Evolutionary conservation across 331 rosid species (phyloP), one percentile per base, ranked within the genome.

Genomic region (Arachis monticola): DNA sequence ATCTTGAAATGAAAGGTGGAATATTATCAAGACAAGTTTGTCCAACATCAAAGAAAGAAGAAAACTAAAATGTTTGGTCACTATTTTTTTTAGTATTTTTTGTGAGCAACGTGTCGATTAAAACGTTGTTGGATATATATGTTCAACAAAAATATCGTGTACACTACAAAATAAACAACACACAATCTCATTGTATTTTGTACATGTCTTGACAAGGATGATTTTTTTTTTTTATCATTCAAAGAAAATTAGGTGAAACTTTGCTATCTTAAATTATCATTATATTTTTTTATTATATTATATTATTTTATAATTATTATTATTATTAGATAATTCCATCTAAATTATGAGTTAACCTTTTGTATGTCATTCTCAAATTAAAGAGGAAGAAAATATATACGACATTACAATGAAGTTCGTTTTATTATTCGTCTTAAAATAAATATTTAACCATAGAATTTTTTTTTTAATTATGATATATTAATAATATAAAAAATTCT

Each of bases 171-270:
- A 22, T 22, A 22, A 22, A 22, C 27, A 22, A 22, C 27, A 22
- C 27, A 22, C 27, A 22, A 22, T 22, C 27, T 22, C 27, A 22
- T 22, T 22, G 27, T 22, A 22, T 22, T 22, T 22, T 22, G 27
- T 22, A 22, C 27, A 22, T 22, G 27, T 22, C 27, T 22, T 22
- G 27, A 22, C 27, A 22, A 22, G 27, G 27, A 22, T 22, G 27
- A 22, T 22, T 22, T 22, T 22, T 22, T 22, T 22, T 22, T 22
- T 22, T 22, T 22, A 22, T 22, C 27, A 22, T 22, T 22, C 27
- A 22, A 22, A 22, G 27, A 64, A 68, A 58, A 69, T 56, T 64
- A 70, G 70, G 81, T 81, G 59, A 77, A 1, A n/a, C 64, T 64
- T 76, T 12, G 10, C 47, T 81, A 13, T 81, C 74, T 11, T 22